These are phyloP conservation scores for Porogramme epimiltina DNA, from an alignment of 1,284 basidiomycete species.

Conservation along the genomic window DNA sequence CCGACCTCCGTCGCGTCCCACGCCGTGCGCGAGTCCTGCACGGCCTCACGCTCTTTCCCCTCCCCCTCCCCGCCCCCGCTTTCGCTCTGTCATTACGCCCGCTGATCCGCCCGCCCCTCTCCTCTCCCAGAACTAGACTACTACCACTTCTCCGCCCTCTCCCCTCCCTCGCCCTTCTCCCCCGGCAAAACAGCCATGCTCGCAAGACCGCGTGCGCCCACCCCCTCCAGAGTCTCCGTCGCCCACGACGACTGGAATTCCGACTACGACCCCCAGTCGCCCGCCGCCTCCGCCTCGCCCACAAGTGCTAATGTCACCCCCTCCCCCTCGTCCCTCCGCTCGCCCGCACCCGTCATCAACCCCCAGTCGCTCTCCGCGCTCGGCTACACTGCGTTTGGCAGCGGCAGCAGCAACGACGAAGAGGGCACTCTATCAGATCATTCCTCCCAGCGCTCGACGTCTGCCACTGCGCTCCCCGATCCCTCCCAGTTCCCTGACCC, in stretches of 20 bases:
- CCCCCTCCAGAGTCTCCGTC: slow-evolving; percentile 24
- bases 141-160: slow-evolving; percentile 21
- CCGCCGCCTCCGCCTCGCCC: slow-evolving; percentile 25
- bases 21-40: too few relatives aligned
- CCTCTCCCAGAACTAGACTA: slow-evolving; percentile 15
- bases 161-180: slow-evolving; percentile 25
- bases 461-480: slow-evolving; percentile 53
- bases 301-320: slow-evolving; percentile 33
- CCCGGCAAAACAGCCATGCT: slow-evolving; percentile 29
- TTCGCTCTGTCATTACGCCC: neutral
- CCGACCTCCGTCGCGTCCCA: too few relatives aligned
- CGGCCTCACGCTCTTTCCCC: neutral
- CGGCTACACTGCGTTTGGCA: slow-evolving; percentile 25
- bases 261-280: slow-evolving; percentile 28
- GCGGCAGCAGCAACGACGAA: slow-evolving; percentile 32
- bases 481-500: slow-evolving; percentile 63
- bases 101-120: slow-evolving; percentile 7
- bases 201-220: slow-evolving; percentile 29
- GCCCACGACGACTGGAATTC: slow-evolving; percentile 28
- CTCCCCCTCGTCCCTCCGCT: slow-evolving; percentile 27
- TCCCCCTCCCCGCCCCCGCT: neutral
- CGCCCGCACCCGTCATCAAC: slow-evolving; percentile 19
- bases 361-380: slow-evolving; percentile 22
- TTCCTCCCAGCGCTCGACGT: slow-evolving; percentile 51
- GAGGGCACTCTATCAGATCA: slow-evolving; percentile 39